Evolutionary conservation across 2,329 filamentous ascomycete genomes (phyloP).

Genomic region (Plectosphaerella plurivora): DNA sequence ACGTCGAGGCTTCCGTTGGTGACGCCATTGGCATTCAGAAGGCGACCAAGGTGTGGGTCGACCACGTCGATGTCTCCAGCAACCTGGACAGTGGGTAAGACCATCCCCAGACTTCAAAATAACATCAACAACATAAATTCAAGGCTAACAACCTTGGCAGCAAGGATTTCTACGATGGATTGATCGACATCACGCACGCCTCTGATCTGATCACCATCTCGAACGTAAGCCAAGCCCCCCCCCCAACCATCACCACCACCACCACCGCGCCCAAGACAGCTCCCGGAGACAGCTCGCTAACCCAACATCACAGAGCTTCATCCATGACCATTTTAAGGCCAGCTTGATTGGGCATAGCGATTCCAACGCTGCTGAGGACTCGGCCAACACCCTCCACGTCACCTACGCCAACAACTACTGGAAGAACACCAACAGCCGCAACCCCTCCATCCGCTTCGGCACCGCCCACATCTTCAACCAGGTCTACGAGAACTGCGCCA

Average conservation of each 20-base stretch:
- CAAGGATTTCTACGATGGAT: conserved; percentile 69
- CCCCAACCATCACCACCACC: no score
- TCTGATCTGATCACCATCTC: conserved; percentile 55
- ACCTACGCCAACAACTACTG: conserved; percentile 66
- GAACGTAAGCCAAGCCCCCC: no score
- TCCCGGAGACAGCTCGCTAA: conserved; percentile 24
- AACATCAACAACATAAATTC: no score
- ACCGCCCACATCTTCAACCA: conserved; percentile 58
- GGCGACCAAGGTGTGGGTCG: conserved; percentile 60
- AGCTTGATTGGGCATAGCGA: conserved; percentile 58
- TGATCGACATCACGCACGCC: conserved; percentile 60
- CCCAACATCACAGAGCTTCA: neutral
- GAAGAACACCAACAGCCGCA: conserved; percentile 59
- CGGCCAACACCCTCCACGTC: conserved; percentile 51
- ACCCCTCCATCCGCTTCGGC: conserved; percentile 61
- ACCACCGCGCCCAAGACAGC: conserved; percentile 14
- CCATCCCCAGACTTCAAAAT: no score
- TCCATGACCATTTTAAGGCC: conserved; percentile 50
- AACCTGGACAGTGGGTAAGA: conserved; percentile 37
- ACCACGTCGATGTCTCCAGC: conserved; percentile 62
- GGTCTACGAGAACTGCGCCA: conserved; percentile 36
- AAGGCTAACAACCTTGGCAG: conserved; percentile 20
- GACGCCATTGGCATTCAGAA: conserved; percentile 57
- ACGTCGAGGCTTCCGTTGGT: conserved; percentile 50
- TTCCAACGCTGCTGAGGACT: conserved; percentile 53